Evolutionary conservation across 2,329 filamentous ascomycete genomes (phyloP), one percentile per base, ranked within the genome.

Genomic region (Coniochaeta ligniaria): DNA sequence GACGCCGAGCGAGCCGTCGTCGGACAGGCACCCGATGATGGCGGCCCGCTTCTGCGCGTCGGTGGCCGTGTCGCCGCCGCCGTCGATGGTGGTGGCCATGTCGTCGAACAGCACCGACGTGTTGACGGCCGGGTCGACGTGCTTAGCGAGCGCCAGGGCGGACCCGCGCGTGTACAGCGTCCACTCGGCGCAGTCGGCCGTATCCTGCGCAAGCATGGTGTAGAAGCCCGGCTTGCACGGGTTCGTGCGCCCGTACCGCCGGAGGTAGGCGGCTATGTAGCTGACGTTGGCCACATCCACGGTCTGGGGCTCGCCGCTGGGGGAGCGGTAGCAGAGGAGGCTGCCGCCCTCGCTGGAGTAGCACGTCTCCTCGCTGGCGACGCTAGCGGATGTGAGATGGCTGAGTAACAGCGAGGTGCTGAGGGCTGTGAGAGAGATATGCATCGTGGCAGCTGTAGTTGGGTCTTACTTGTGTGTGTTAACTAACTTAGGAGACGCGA

Each of bases 151-250:
- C 1, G 63, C 66, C 1, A 66, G 55, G 26, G 64, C 66, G 0
- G 64, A 63, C 31, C 64, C 66, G 35, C 47, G 43, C 17, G 36
- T n/a, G 26, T 26, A 28, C 0, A 66, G 47, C 35, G 61, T 63
- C 69, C 69, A 70, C 62, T 70, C 67, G 26, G 60, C 63, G 58
- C 69, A 69, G 60, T 66, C 60, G 35, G 28, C 28, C 28, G 28
- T 31, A 9, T 31, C 28, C 28, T 6, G 17, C 16, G 41, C 41
- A 12, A 22, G 17, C 41, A 45, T 45, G 41, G 41, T 45, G 9
- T 31, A 31, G 41, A 45, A 45, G 17, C 16, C 17, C 17, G 17
- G 41, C 16, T 22, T 22, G 41, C 17, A 6, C 41, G 17, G 20
- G 41, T 17, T 45, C 41, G 16, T 22, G 16, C 20, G 41, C 17